Evolutionary conservation across 768 basidiomycete genomes (phyloP).

Genomic region (Tylopilus cervinicoccineus): DNA sequence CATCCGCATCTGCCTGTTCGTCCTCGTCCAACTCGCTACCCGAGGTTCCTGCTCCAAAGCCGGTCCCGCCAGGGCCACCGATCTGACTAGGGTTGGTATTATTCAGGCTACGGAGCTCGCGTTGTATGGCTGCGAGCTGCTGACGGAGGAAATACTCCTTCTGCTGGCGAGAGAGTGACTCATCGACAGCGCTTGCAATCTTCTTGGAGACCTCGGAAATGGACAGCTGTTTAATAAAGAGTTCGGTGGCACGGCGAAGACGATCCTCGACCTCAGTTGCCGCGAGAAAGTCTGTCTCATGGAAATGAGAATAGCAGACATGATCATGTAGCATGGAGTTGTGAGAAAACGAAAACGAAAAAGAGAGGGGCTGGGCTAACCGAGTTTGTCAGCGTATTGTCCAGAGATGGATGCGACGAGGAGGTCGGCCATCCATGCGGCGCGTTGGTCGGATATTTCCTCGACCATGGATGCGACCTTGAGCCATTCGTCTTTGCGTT

Average conservation of each 20-base stretch:
- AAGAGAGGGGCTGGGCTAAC: constrained; percentile 36
- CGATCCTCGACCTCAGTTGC: constrained; percentile 59
- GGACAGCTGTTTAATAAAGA: constrained; percentile 71
- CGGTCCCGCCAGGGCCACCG: constrained; percentile 10
- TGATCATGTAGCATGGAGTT: neutral
- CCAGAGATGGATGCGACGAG: constrained; percentile 53
- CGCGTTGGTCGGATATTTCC: constrained; percentile 58
- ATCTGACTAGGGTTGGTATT: constrained; percentile 25
- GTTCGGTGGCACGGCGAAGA: constrained; percentile 59
- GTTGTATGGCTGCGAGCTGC: constrained; percentile 75
- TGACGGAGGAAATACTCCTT: constrained; percentile 85
- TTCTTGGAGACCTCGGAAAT: constrained; percentile 80
- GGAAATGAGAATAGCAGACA: constrained; percentile 1
- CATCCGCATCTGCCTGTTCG: constrained; percentile 78
- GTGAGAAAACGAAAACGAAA: neutral
- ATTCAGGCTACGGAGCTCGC: constrained; percentile 62
- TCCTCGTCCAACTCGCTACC: constrained; percentile 66
- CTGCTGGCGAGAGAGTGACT: constrained; percentile 83
- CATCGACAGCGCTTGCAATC: constrained; percentile 76
- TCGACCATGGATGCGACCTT: constrained; percentile 72
- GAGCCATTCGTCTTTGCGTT: constrained; percentile 61
- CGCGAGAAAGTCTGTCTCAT: constrained; percentile 50
- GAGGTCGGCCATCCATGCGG: constrained; percentile 76
- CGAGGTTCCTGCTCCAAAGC: constrained; percentile 25
- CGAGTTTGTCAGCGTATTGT: constrained; percentile 69